Evolutionary conservation across 2,329 filamentous ascomycete species (phyloP), one percentile per base, ranked within the genome.

Genomic region (Magnaporthiopsis rhizophila): DNA sequence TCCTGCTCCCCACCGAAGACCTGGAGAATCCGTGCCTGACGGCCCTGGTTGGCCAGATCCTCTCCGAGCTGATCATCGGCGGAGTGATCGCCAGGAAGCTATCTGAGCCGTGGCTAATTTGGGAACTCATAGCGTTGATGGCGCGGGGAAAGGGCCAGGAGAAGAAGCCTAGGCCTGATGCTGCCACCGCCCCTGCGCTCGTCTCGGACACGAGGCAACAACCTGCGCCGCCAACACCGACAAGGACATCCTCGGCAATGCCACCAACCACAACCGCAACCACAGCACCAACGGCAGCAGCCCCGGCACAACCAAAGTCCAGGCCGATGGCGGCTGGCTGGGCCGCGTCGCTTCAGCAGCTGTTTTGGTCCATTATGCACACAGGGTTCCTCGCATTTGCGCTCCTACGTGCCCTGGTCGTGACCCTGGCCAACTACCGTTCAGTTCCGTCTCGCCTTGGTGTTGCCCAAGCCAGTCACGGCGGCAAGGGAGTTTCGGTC

Each of bases 1-100:
- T 97, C 63, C 83, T 99, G 21, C 82, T 99, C 26, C 95, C 95
- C 12, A 95, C 92, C 21, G 94, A 98, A 72, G 94, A 98, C 74
- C 80, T 98, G 56, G 87, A 94, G 71, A 98, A 97, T 74, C 86
- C 86, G 64, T 96, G 91, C 74, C 81, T 98, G 71, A 89, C 90
- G 65, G 84, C 91, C 50, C 81, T 99, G 67, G 89, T 97, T 67
- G 87, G 88, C 64, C 92, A 97, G 76, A 90, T 98, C 68, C 82
- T 98, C 67, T 91, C 92, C 8, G 92, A 97, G 76, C 87, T 96
- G 74, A 91, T 98, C 67, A 81, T 99, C 68, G 91, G 91, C 67
- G 92, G 91, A 69, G 84, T 89, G 65, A 81, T 97, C 70, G 87
- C 88, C 70, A 90, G 89, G 71, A 96, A 89, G 74, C 83, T 90